Base-by-base conservation (phyloP, 768 basidiomycete genomes). In the Psilocybe subaeruginosa region DNA sequence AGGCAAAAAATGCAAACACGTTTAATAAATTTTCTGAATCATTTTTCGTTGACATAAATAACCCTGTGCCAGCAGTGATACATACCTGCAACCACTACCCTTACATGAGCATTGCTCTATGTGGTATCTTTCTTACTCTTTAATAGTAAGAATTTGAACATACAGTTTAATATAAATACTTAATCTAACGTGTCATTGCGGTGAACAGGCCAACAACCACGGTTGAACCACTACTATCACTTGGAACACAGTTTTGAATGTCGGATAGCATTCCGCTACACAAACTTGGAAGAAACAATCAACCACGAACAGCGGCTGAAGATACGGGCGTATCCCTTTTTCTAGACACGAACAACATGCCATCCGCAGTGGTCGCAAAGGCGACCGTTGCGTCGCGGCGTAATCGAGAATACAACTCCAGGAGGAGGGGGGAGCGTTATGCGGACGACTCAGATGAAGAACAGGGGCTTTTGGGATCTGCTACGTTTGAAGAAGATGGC, bases 261-360 rank as follows among this genome's bases (percentile, higher is more conserved):
- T 83, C 88, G 73, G 89, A 89, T 77, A 91, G 56, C 9, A 62
- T 90, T 74, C 89, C 88, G n/a, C 76, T 91, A 57, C 84, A 78
- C 67, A 78, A 80, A 67, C 77, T 90, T 70, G 76, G 83, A 82
- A 78, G 80, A 74, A 79, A 79, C 65, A 81, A 78, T 68, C 67
- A 54, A 45, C 68, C 59, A 66, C 66, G 54, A 68, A 66, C 58
- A 61, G 53, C 47, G 54, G 50, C 56, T 17, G 61, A 66, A 45
- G 63, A 66, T 46, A 41, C 64, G 33, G 65, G 64, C 31, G 60
- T 68, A 39, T 58, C 65, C 7, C 66, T 71, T 30, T 66, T 54
- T 23, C 63, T 64, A 48, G 69, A 64, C 52, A 62, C 46, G 14
- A 45, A 27, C 33, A 64, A 63, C 58, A 68, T 75, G 63, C 67